Conservation (phyloP, 768 basidiomycete genomes). For the Suillus subaureus region DNA sequence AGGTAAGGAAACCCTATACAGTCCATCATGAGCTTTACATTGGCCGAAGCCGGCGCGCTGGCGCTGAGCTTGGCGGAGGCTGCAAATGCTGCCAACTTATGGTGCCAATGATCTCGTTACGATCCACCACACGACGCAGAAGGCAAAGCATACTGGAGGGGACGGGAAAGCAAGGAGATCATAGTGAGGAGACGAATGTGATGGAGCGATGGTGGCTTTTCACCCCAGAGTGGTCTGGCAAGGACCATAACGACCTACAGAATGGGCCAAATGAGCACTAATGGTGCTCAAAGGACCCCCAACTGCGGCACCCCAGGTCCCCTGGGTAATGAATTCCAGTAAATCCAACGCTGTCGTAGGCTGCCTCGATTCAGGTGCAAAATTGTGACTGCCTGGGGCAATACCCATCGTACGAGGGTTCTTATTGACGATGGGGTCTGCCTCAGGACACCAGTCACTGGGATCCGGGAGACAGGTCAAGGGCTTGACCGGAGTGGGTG, state of each 20-base stretch:
- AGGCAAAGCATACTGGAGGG: neutral
- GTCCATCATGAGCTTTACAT: neutral
- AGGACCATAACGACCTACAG: constrained; percentile 19
- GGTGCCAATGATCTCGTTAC: neutral
- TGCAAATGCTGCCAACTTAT: neutral
- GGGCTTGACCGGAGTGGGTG: constrained; percentile 18
- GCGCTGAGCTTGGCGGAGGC: neutral
- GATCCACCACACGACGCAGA: constrained; percentile 5
- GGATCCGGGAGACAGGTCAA: constrained; percentile 15
- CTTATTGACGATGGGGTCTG: constrained; percentile 33
- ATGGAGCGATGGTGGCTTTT: neutral
- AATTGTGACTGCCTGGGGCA: constrained; percentile 29
- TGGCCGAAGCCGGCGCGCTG: constrained; percentile 11
- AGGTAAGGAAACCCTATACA: constrained; percentile 1
- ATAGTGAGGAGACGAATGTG: neutral
- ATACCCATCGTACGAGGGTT: constrained; percentile 29
- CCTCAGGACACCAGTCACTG: constrained; percentile 31
- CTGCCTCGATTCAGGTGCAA: neutral
- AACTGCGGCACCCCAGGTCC: constrained; percentile 24
- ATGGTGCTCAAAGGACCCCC: constrained; percentile 28
- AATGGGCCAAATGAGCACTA: constrained; percentile 23
- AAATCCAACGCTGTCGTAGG: constrained; percentile 29
- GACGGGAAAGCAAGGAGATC: constrained; percentile 7
- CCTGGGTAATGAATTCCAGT: constrained; percentile 27
- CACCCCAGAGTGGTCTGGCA: constrained; percentile 25